Evolutionary conservation across 1,284 basidiomycete species (phyloP), one percentile per base, ranked within the genome.

Genomic region (Trichosporon coremiiforme): DNA sequence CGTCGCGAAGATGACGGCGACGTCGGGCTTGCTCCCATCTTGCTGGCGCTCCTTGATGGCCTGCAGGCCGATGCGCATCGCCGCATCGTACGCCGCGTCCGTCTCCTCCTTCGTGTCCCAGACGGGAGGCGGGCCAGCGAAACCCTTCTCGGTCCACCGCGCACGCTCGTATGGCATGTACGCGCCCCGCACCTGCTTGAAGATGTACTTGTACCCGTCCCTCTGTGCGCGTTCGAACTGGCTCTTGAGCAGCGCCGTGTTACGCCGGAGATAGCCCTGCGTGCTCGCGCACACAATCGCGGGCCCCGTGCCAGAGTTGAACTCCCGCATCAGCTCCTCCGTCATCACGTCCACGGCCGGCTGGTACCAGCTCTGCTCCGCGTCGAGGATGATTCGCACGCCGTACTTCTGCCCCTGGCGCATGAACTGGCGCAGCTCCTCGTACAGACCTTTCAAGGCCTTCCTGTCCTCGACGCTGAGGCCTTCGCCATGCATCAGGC

Each of bases 271-370:
- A 15, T 45, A 45, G 17, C 41, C 41, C 7, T 45, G 41, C 2
- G 41, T 45, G 38, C 38, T 63, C 0, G 66, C 66, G 45, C 36
- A 41, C 15, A 67, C 60, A 0, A 67, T 45, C 25, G 57, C 25
- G 0, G 41, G 66, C 17, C 57, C 41, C 2, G n/a, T 17, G 29
- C 41, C 38, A 5, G 17, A 50, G 66, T 67, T 67, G 41, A 67
- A 67, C 41, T 67, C 66, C 38, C 66, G 57, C 66, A 67, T 67
- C n/a, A 67, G 66, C 60, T 67, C 17, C 31, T 67, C 66, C 8
- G 66, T 63, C 25, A 67, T 31, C 5, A 67, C 66, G 29, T 67
- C 66, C 13, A 67, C 41, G 0, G 33, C 66, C 1, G 66, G 66
- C 66, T 67, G 66, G 57, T 62, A 67, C 66, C 57, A 50, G 29